Base-by-base conservation (phyloP, 2,329 filamentous ascomycete species). In the Penicillium nordicum region DNA sequence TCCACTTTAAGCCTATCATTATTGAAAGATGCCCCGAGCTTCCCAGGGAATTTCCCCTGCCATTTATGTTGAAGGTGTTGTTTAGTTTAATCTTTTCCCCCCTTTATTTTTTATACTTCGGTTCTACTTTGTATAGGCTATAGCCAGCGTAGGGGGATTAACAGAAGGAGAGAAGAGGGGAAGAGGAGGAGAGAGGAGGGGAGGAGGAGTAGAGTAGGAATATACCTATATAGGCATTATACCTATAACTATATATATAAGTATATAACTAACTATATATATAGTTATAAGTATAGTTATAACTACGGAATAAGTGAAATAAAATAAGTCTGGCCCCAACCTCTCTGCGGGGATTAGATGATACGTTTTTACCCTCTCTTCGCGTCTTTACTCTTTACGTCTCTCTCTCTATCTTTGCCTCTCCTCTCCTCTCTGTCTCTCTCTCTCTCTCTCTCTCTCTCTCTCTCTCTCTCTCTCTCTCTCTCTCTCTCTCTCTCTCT, bases 11-110 rank as follows among this genome's bases (percentile, higher is more conserved):
- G 40, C 18, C 40, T 45, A 38, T 53, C 42, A 40, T 53, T 40
- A 47, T 53, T 40, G 50, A 34, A 38, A 27, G 38, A 37, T 50
- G 37, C 30, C 36, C 52, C 52, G 44, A 50, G 44, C 51, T 48
- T 54, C 30, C 32, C 3, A 48, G 3, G 23, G 47, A 43, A 23
- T 25, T 23, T 16, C 40, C 23, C 25, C 50, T 52, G 7, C 18
- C 9, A 29, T 34, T 50, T 3, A 32, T 10, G 11, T 30, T 11
- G 29, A 30, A 12, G 11, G 30, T 32, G 30, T 14, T 14, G 11
- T 32, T 32, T 12, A 5, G 30, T 32, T 12, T 12, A 11, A 11
- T 2, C 7, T 38, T 2, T 4, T 38, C 48, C 37, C 29, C 29
- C 30, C 29, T 4, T 4, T 27, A 29, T 44, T 48, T 48, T 48